Percentiles rank a stretch among this genome's conserved stretches.
phyloP scores from a whole-genome alignment of 179 eudicot genomes.

The Beta lomatogona region DNA sequence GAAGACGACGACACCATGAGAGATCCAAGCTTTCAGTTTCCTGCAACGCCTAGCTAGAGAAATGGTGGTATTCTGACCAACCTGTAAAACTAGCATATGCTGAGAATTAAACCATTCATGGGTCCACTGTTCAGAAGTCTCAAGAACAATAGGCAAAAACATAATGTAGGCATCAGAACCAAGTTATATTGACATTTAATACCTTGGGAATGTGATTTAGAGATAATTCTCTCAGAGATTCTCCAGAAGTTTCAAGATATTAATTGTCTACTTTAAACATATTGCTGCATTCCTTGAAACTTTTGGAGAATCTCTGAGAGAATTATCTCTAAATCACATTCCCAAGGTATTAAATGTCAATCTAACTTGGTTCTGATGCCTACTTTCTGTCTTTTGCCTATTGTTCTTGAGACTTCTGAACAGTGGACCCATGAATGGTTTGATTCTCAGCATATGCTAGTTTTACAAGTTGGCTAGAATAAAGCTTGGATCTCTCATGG shows the following conservation, averaged over 20 bases:
- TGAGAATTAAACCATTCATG: neutral
- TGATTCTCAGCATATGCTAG: too few species aligned
- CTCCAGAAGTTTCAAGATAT: conserved; percentile 77
- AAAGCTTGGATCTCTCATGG: too few species aligned
- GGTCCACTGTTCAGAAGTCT: neutral
- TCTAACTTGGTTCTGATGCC: neutral
- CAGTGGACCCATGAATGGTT: neutral
- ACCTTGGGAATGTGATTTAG: conserved; percentile 72
- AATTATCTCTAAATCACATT: conserved; percentile 66
- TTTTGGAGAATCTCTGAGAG: conserved; percentile 58
- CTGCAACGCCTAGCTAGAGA: conserved; percentile 65
- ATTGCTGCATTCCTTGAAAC: too few species aligned
- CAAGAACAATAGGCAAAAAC: neutral
- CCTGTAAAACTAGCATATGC: conserved; percentile 40
- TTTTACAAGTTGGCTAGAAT: too few species aligned
- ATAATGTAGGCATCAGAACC: neutral
- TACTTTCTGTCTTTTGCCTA: neutral
- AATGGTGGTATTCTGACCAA: conserved; percentile 62
- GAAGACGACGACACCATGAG: conserved; percentile 85
- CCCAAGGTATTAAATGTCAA: conserved; percentile 56
- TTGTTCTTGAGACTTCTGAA: neutral
- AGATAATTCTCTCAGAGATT: conserved; percentile 56
- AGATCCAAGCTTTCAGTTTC: conserved; percentile 67
- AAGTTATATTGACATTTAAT: conserved; percentile 34
- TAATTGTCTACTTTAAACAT: too few species aligned